phyloP scores from a whole-genome alignment of 352 stramenopile genomes.

The Pythium grandisporangium region DNA sequence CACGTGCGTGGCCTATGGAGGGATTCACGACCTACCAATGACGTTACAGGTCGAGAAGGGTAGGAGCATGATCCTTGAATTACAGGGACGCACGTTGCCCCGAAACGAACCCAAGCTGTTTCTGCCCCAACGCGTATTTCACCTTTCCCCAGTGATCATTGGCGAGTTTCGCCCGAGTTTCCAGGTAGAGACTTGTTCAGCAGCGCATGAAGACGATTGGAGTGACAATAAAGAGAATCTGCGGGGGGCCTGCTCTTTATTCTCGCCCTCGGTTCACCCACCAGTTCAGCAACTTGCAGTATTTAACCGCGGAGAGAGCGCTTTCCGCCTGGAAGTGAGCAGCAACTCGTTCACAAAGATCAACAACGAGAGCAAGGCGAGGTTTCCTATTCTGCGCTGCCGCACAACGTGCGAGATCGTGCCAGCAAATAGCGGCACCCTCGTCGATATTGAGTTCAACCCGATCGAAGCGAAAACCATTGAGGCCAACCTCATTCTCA shows the following conservation, averaged over 20 bases:
- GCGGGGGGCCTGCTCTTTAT: neutral
- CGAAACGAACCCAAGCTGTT: slow-evolving; percentile 60
- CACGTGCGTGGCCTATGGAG: slow-evolving; percentile 60
- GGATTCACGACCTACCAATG: slow-evolving; percentile 80
- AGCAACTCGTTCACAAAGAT: slow-evolving; percentile 40
- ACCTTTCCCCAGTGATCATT: slow-evolving; percentile 65
- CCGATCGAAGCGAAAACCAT: slow-evolving; percentile 50
- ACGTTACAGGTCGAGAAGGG: slow-evolving; percentile 85
- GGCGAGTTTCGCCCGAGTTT: slow-evolving; percentile 35
- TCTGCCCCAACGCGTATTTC: slow-evolving; percentile 37
- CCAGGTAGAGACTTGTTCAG: no score
- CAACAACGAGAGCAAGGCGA: slow-evolving; percentile 36
- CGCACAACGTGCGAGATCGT: slow-evolving; percentile 43
- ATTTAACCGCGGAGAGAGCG: slow-evolving; percentile 66
- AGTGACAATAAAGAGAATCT: no score
- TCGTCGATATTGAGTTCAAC: slow-evolving; percentile 71
- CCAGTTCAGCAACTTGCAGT: slow-evolving; percentile 66
- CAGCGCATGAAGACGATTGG: slow-evolving; percentile 1
- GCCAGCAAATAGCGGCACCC: slow-evolving; percentile 42
- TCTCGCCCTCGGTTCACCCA: slow-evolving; percentile 6
- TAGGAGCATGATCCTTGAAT: slow-evolving; percentile 80
- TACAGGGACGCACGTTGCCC: slow-evolving; percentile 76
- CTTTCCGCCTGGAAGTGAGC: slow-evolving; percentile 55
- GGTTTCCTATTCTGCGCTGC: slow-evolving; percentile 55
- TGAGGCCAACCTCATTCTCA: slow-evolving; percentile 43